These are phyloP conservation scores for Ailanthus altissimus DNA, from an alignment of 345 rosid genomes.

Conservation along the genomic window DNA sequence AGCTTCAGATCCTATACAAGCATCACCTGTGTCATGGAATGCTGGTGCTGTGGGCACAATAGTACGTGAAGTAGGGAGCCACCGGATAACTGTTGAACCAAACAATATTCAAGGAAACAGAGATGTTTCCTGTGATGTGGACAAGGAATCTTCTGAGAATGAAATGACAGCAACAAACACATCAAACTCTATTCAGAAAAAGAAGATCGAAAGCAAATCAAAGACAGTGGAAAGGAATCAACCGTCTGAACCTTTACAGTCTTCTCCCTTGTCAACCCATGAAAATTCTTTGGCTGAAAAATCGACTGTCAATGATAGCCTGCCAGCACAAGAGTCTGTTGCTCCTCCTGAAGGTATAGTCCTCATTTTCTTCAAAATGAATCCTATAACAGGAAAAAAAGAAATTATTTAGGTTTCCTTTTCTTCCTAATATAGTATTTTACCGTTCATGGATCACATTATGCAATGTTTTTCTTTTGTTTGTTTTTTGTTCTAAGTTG, in stretches of 20 bases:
- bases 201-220: slow-evolving; percentile 28
- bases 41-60: slow-evolving; percentile 36
- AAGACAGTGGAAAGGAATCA: slow-evolving; percentile 34
- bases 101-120: slow-evolving; percentile 34
- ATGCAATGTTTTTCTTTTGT: background rate
- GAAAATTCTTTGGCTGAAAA: slow-evolving; percentile 29
- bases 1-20: slow-evolving; percentile 45
- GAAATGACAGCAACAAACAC: slow-evolving; percentile 21
- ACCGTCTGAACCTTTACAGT: slow-evolving; percentile 34
- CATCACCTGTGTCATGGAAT: slow-evolving; percentile 27
- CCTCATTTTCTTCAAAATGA: background rate
- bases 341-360: slow-evolving; percentile 43
- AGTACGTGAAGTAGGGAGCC: slow-evolving; percentile 32
- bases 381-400: background rate
- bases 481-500: background rate
- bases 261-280: slow-evolving; percentile 25
- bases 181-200: slow-evolving; percentile 9
- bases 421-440: background rate
- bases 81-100: slow-evolving; percentile 31
- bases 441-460: background rate
- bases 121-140: slow-evolving; percentile 15
- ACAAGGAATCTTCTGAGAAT: slow-evolving; percentile 19
- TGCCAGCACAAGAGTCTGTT: slow-evolving; percentile 29
- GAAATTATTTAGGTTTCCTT: background rate
- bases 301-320: slow-evolving; percentile 32